These are phyloP conservation scores for Xylariaceae sp. DNA, from an alignment of 2,329 filamentous ascomycete species.

Conservation along the genomic window DNA sequence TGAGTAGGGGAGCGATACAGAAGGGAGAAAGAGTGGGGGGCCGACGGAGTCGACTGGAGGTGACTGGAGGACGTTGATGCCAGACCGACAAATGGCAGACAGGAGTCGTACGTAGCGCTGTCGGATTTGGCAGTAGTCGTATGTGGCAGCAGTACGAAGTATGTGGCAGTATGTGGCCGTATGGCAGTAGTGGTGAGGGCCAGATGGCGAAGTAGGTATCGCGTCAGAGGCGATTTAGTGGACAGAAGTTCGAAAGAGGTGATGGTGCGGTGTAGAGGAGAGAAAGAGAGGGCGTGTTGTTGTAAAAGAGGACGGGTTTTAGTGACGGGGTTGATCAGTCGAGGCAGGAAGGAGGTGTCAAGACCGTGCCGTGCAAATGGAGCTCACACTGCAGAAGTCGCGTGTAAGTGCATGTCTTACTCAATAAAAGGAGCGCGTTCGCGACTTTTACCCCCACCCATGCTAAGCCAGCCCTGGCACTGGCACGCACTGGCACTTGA, in stretches of 20 bases:
- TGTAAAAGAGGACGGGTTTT: not conserved
- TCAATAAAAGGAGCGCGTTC: constrained; percentile 16
- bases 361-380: constrained; percentile 17
- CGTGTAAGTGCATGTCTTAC: constrained; percentile 21
- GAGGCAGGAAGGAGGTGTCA: not conserved
- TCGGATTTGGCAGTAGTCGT: not conserved
- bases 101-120: not conserved
- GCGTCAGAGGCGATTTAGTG: not conserved
- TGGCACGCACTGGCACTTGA: too few relatives aligned
- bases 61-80: not conserved
- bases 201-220: not conserved
- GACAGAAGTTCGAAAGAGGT: not conserved
- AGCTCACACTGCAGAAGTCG: constrained; percentile 20
- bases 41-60: constrained; percentile 1
- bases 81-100: not conserved
- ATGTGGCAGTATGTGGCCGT: not conserved
- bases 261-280: not conserved
- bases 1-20: not conserved
- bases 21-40: constrained; percentile 10
- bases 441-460: constrained; percentile 18
- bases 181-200: not conserved
- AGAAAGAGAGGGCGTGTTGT: not conserved
- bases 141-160: not conserved
- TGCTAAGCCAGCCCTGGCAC: not conserved
- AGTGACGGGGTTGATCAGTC: not conserved